These are phyloP conservation scores for Pestalotiopsis fici DNA, from an alignment of 2,329 filamentous ascomycete species.

Conservation along the genomic window DNA sequence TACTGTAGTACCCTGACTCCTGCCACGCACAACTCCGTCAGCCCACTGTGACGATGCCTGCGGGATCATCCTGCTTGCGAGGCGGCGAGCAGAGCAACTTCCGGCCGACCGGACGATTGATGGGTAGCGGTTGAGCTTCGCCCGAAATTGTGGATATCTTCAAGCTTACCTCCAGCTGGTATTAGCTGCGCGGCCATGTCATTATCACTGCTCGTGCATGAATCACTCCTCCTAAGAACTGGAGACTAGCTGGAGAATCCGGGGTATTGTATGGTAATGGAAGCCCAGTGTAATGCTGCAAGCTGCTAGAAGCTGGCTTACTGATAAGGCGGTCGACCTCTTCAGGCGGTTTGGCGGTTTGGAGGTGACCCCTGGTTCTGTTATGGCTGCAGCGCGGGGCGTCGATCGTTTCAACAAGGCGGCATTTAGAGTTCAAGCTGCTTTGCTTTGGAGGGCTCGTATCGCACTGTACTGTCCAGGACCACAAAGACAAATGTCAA, in stretches of 20 bases:
- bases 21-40: neutral
- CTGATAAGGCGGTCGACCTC: neutral
- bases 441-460: neutral
- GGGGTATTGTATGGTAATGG: neutral
- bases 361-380: neutral
- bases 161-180: neutral
- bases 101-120: neutral
- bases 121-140: neutral
- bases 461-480: neutral
- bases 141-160: neutral
- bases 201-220: neutral
- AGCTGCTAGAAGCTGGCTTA: neutral
- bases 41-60: neutral
- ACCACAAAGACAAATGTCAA: too few relatives aligned
- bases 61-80: neutral
- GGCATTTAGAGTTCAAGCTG: neutral
- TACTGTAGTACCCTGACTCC: neutral
- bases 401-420: neutral
- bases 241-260: neutral
- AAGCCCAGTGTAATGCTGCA: neutral
- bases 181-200: neutral
- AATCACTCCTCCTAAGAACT: neutral
- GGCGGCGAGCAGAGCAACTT: neutral
- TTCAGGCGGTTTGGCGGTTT: neutral
- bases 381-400: neutral